These are phyloP conservation scores for Miscanthus lutarioriparius DNA, from an alignment of 176 grass and related monocot species.

Conservation along the genomic window DNA sequence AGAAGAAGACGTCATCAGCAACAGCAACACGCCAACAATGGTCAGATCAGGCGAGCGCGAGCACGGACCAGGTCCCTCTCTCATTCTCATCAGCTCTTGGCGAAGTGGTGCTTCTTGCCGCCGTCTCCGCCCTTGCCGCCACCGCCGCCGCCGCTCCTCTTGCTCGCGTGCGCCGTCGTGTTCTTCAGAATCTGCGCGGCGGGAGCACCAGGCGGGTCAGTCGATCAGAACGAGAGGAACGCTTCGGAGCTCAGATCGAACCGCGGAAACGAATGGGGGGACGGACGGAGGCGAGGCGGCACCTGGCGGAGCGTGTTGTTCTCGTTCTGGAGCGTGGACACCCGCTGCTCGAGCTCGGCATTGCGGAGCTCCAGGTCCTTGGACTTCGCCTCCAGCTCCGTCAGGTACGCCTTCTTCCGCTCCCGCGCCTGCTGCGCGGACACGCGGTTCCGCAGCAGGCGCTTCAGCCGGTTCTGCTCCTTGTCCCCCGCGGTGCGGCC, in stretches of 20 bases:
- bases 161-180: conserved; percentile 72
- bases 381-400: conserved; percentile 72
- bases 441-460: conserved; percentile 89
- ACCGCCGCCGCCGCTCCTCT: conserved; percentile 22
- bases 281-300: neutral
- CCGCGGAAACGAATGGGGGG: neutral
- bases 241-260: neutral
- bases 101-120: conserved; percentile 59
- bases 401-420: conserved; percentile 96
- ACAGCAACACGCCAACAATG: conserved; percentile 30
- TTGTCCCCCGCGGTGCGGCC: conserved; percentile 88
- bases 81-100: conserved; percentile 35
- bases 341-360: conserved; percentile 82
- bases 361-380: conserved; percentile 83
- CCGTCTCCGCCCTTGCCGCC: conserved; percentile 40
- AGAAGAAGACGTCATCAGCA: conserved; percentile 21
- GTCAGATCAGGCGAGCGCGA: conserved; percentile 39
- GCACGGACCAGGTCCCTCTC: neutral
- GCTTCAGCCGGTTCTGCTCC: conserved; percentile 98
- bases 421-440: conserved; percentile 94
- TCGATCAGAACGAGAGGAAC: neutral
- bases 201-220: neutral
- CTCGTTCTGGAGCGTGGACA: conserved; percentile 95
- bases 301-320: conserved; percentile 93
- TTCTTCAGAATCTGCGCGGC: conserved; percentile 74